A percentile compares a stretch with the other conserved stretches of the same genome.
These are phyloP conservation scores for Pythium oligandrum DNA, from an alignment of 352 stramenopile species.

Conservation along the genomic window DNA sequence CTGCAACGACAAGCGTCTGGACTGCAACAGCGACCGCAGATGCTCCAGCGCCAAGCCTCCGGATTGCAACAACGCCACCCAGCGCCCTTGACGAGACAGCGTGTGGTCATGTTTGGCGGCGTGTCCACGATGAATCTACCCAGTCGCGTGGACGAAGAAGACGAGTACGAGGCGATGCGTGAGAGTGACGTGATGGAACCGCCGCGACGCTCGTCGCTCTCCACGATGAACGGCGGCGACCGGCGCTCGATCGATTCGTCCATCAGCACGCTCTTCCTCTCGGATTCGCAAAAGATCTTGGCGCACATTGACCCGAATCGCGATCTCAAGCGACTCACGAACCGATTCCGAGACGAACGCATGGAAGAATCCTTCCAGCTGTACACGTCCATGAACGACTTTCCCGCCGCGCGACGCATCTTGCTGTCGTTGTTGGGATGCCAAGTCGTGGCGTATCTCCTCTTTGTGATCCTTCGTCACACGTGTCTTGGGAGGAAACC, in stretches of 20 bases:
- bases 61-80: neutral
- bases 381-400: constrained; percentile 67
- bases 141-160: constrained; percentile 20
- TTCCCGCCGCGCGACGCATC: constrained; percentile 49
- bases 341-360: constrained; percentile 64
- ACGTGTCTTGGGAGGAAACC: constrained; percentile 9
- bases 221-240: constrained; percentile 15
- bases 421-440: constrained; percentile 56
- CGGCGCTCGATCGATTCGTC: constrained; percentile 33
- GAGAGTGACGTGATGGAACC: no score
- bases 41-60: no score
- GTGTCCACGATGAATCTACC: constrained; percentile 14
- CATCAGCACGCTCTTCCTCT: constrained; percentile 15
- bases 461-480: constrained; percentile 33
- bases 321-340: constrained; percentile 52
- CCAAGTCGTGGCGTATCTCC: constrained; percentile 49
- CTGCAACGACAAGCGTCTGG: no score
- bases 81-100: constrained; percentile 4
- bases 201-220: neutral
- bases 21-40: no score
- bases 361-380: constrained; percentile 80
- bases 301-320: constrained; percentile 46
- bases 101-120: constrained; percentile 22
- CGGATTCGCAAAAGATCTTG: constrained; percentile 29
- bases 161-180: constrained; percentile 11